A percentile compares a stretch with the other conserved stretches of the same genome.
phyloP scores from a whole-genome alignment of 2,329 filamentous ascomycete genomes.

The Fusarium sp. region DNA sequence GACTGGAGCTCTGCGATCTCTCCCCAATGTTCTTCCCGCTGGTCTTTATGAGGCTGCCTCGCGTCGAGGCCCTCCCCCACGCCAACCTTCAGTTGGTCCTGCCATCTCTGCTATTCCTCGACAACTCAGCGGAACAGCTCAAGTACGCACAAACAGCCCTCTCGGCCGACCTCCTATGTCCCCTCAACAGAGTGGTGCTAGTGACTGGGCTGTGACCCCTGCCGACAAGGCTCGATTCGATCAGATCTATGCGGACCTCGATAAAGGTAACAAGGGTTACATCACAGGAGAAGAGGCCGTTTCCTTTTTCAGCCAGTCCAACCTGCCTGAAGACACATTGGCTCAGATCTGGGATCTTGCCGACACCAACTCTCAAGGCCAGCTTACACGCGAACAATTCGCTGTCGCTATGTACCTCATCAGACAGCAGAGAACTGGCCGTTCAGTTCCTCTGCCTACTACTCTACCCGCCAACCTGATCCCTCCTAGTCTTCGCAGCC shows the following conservation, averaged over 20 bases:
- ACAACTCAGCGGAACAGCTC: conserved; percentile 79
- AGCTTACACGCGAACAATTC: conserved; percentile 89
- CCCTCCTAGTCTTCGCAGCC: conserved; percentile 84
- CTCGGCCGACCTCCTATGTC: conserved; percentile 64
- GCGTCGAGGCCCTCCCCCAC: conserved; percentile 65
- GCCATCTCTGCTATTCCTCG: conserved; percentile 78
- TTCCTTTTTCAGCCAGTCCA: conserved; percentile 91
- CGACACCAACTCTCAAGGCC: conserved; percentile 91
- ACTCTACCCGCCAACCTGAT: conserved; percentile 84
- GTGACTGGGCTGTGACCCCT: conserved; percentile 84
- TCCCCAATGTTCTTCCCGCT: conserved; percentile 84
- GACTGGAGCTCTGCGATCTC: conserved; percentile 79
- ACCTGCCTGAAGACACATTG: conserved; percentile 86
- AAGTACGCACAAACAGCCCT: conserved; percentile 72
- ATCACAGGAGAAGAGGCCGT: conserved; percentile 97
- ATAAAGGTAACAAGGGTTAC: conserved; percentile 82
- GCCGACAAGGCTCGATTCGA: conserved; percentile 91
- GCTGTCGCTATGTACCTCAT: conserved; percentile 98
- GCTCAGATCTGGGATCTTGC: conserved; percentile 98
- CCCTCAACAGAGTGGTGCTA: conserved; percentile 56
- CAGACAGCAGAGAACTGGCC: conserved; percentile 83
- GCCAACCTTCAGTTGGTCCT: conserved; percentile 65
- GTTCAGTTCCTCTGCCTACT: conserved; percentile 73
- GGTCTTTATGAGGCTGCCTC: conserved; percentile 92
- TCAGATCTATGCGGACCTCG: conserved; percentile 83